Evolutionary conservation across 2,329 filamentous ascomycete species (phyloP), one percentile per base, ranked within the genome.

Genomic region (Tympanopsis confertula): DNA sequence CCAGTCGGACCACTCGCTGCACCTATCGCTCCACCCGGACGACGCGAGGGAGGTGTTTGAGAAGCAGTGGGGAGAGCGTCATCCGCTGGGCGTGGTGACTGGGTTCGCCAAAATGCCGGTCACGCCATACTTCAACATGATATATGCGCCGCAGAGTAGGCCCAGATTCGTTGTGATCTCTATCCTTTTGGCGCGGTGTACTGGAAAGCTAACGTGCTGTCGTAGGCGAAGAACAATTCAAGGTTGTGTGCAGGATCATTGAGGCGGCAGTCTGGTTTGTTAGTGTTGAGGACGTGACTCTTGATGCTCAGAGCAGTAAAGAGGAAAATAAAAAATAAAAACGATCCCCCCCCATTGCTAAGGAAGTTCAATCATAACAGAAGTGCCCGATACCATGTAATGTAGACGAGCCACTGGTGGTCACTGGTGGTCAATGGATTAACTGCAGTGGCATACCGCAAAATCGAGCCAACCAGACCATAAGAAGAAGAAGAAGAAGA

Each of bases 51-150:
- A 80, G 37, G 70, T 91, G 14, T 60, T 94, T 18, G 70, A 78
- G 46, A 77, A 75, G 43, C 83, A 85, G 2, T 93, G 86, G 86
- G 87, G 82, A 1, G 78, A 93, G 60, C 61, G 74, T 20, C 76
- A 79, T 45, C 76, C 73, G 2, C 58, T 87, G 39, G 78, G 83
- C 5, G 72, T 74, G 49, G 78, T 75, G 38, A 74, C 75, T 32
- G 78, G 74, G 65, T 69, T 79, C 44, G 65, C n/a, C n/a, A n/a
- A 67, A 43, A 69, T 75, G 50, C 82, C 82, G 37, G 77, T 91
- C 39, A 83, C 85, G 0, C 61, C 68, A 3, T 79, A 82, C 30
- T 93, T 93, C 55, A 65, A 86, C 40, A 78, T 93, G 75, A 66
- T 93, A 4, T 94, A 94, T 59, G 83, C 86, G 14, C 86, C 86